These are phyloP conservation scores for Cyclotella baltica DNA, from an alignment of 108 stramenopile species.

Conservation along the genomic window DNA sequence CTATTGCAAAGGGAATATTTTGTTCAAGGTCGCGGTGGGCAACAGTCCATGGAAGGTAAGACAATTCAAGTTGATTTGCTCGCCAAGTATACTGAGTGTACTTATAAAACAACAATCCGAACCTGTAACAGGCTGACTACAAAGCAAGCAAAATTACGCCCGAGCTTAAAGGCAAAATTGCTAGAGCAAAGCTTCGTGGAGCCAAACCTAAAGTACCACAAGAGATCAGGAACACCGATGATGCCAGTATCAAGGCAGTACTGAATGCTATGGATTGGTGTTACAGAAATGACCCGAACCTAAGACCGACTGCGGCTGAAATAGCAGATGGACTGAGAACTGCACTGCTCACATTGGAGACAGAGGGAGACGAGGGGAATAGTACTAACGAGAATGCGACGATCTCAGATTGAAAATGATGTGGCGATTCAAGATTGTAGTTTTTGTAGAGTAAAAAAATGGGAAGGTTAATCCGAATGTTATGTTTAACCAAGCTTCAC, in stretches of 20 bases:
- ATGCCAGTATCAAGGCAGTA: slow-evolving; percentile 63
- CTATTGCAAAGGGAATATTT: slow-evolving; percentile 34
- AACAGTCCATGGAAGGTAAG: slow-evolving; percentile 59
- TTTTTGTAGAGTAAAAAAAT: no score
- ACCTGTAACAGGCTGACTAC: slow-evolving; percentile 47
- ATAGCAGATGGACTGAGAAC: slow-evolving; percentile 50
- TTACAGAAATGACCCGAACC: slow-evolving; percentile 62
- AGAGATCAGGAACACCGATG: slow-evolving; percentile 50
- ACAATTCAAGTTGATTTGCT: neutral
- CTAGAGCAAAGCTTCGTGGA: slow-evolving; percentile 78
- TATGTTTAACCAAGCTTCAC: no score
- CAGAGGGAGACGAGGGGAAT: neutral
- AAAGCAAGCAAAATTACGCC: slow-evolving; percentile 37
- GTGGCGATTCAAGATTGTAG: no score
- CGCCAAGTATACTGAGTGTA: neutral
- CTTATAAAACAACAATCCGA: no score
- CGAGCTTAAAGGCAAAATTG: slow-evolving; percentile 47
- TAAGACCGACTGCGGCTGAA: slow-evolving; percentile 68
- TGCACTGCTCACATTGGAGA: slow-evolving; percentile 29
- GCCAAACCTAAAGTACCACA: slow-evolving; percentile 65
- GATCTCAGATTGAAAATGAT: no score
- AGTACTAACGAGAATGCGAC: no score
- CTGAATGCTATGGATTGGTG: slow-evolving; percentile 78
- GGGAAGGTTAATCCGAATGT: no score
- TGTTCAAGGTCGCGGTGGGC: slow-evolving; percentile 54